These are phyloP conservation scores for Plantago lanceolata DNA, from an alignment of 305 asterid genomes.

Conservation along the genomic window DNA sequence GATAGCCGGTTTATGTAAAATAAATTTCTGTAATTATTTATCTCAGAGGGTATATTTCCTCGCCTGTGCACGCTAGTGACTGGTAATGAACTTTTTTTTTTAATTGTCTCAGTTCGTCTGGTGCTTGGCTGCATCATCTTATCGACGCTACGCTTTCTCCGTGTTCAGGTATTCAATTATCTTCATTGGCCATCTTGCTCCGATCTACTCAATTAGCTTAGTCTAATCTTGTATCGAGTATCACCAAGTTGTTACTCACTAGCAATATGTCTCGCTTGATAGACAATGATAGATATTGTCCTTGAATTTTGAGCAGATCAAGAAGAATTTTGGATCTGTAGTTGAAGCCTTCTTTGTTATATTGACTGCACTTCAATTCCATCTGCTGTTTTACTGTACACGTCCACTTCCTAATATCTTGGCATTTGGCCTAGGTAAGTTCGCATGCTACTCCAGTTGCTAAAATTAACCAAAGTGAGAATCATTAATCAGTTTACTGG, in stretches of 20 bases:
- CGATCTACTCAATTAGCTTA: neutral
- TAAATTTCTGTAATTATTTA: too few species aligned
- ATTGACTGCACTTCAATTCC: slow-evolving; percentile 79
- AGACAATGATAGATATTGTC: slow-evolving; percentile 11
- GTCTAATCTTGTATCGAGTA: neutral
- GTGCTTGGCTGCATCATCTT: slow-evolving; percentile 66
- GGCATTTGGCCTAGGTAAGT: slow-evolving; percentile 86
- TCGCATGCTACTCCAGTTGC: slow-evolving; percentile 20
- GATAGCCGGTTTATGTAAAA: too few species aligned
- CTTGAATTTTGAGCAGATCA: slow-evolving; percentile 53
- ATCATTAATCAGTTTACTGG: neutral
- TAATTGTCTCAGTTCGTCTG: slow-evolving; percentile 59
- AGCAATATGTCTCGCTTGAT: neutral
- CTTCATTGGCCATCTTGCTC: slow-evolving; percentile 9
- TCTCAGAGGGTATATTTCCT: too few species aligned
- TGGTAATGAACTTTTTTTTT: slow-evolving; percentile 24
- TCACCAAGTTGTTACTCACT: too few species aligned
- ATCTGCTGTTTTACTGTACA: slow-evolving; percentile 85
- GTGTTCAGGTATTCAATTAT: slow-evolving; percentile 52
- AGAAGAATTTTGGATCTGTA: slow-evolving; percentile 76
- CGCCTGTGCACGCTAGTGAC: neutral
- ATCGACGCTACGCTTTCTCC: slow-evolving; percentile 68
- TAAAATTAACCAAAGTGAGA: neutral
- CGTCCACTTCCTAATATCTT: slow-evolving; percentile 94
- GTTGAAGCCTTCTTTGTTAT: slow-evolving; percentile 87